Conservation (phyloP, 495 filamentous ascomycete genomes). For the Cercophora newfieldiana region DNA sequence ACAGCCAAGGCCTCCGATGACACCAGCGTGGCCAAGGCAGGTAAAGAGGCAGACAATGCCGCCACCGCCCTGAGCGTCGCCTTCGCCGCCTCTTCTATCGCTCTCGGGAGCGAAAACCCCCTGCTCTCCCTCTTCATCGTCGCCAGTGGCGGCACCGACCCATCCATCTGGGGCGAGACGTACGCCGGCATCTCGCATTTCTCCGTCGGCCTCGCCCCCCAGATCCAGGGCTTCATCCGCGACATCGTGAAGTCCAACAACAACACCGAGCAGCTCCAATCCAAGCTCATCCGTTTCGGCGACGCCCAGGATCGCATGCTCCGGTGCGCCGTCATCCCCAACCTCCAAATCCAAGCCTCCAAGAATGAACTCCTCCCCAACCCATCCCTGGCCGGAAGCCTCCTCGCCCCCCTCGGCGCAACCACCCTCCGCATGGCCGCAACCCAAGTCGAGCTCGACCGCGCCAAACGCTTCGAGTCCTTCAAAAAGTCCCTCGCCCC, state of each 20-base stretch:
- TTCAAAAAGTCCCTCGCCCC: neutral
- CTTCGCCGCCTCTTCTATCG: neutral
- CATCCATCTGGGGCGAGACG: constrained; percentile 6
- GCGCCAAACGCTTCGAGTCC: constrained; percentile 2
- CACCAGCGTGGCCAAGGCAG: neutral
- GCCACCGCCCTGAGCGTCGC: neutral
- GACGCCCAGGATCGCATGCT: constrained; percentile 6
- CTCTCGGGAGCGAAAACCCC: constrained; percentile 5
- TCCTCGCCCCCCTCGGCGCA: neutral
- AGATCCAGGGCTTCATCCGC: constrained; percentile 3
- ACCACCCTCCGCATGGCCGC: neutral
- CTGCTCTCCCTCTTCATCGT: constrained; percentile 4
- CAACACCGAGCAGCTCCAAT: neutral
- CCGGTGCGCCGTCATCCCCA: constrained; percentile 2
- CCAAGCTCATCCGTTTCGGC: neutral
- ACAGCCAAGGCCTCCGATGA: neutral
- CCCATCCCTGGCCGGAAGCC: neutral
- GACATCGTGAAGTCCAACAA: neutral
- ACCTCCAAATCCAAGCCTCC: neutral
- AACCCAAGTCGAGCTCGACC: neutral
- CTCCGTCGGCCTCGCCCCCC: neutral
- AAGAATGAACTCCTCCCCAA: constrained; percentile 4
- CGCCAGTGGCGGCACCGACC: neutral
- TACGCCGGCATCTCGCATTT: constrained; percentile 6
- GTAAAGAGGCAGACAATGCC: neutral